These are phyloP conservation scores for Secale cereale DNA, from an alignment of 176 grass and related monocot genomes.

Conservation along the genomic window DNA sequence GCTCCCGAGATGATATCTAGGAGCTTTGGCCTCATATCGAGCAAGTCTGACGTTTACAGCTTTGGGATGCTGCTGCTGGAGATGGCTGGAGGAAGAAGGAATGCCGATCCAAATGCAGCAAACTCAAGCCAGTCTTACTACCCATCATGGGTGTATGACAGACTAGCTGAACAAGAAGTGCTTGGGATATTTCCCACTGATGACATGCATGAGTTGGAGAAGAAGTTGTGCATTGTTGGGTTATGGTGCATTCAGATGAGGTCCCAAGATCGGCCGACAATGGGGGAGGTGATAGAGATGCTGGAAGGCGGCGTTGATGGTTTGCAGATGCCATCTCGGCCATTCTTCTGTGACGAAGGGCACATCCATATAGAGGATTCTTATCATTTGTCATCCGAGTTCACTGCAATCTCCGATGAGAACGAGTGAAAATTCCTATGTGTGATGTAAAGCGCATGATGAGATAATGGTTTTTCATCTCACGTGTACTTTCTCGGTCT, in stretches of 20 bases:
- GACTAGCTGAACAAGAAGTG: too few relatives aligned
- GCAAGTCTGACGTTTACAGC: background rate
- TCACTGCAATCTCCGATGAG: too few relatives aligned
- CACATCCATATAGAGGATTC: too few relatives aligned
- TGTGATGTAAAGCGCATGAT: too few relatives aligned
- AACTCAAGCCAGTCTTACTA: too few relatives aligned
- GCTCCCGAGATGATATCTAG: background rate
- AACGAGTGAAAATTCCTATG: too few relatives aligned
- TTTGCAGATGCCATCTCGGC: background rate
- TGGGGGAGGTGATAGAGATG: slow-evolving; percentile 46
- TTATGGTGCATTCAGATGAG: slow-evolving; percentile 49
- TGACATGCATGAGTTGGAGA: slow-evolving; percentile 29
- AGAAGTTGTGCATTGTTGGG: slow-evolving; percentile 36
- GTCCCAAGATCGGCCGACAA: background rate
- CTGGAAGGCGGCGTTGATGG: background rate
- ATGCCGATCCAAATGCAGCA: background rate
- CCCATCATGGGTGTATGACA: background rate
- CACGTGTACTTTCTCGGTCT: too few relatives aligned
- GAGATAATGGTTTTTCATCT: too few relatives aligned
- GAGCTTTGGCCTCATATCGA: background rate
- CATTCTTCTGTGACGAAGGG: too few relatives aligned
- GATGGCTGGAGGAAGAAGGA: background rate
- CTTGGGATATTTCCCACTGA: background rate
- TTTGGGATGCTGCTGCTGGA: background rate
- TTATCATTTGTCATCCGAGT: too few relatives aligned